Base-by-base conservation (phyloP, 208 protist genomes). In the Sergeia podlipaevii region DNA sequence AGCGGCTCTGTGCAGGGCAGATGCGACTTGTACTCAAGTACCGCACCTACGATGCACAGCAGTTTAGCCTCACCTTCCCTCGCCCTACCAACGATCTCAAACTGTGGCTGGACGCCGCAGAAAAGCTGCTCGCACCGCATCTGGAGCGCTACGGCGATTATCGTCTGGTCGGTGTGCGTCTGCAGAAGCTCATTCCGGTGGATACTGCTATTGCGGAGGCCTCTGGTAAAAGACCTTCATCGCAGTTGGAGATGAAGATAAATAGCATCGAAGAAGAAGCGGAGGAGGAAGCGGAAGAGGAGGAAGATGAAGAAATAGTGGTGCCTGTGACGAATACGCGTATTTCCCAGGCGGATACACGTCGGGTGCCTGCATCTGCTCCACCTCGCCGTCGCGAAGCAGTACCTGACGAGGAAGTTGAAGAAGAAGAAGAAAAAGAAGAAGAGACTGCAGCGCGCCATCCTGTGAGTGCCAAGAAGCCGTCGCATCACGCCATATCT, bases 71-170 rank as follows among this genome's bases (percentile, higher is more conserved):
- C 4, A 54, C 65, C 23, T 61, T 94, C 27, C 64, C 71, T 4
- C 46, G 36, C 36, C 64, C 77, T 28, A 89, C 82, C 6, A 86
- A 89, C 57, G 81, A 91, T 46, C 73, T 91, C 29, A 84, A 84
- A 52, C 20, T 80, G 26, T 76, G 68, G 66, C 49, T 85, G 21
- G 70, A 85, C 46, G 74, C 70, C 21, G 65, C 68, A 36, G 41
- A 74, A 36, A 74, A 75, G 55, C 61, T 94, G 27, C 58, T 94
- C 38, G 59, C 69, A 44, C 78, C 80, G 26, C 83, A 91, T 51
- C 49, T 89, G 15, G 37, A 60, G 29, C 45, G 80, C 11, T 89
- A 75, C 54, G 66, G 50, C 29, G 76, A 91, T 47, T 65, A 80
- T 21, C 83, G 87, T 44, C 80, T 94, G 27, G 74, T 89, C 17